Evolutionary conservation across 73 alveolate genomes (phyloP), one percentile per base, ranked within the genome.

Genomic region (Paramecium sonneborni): DNA sequence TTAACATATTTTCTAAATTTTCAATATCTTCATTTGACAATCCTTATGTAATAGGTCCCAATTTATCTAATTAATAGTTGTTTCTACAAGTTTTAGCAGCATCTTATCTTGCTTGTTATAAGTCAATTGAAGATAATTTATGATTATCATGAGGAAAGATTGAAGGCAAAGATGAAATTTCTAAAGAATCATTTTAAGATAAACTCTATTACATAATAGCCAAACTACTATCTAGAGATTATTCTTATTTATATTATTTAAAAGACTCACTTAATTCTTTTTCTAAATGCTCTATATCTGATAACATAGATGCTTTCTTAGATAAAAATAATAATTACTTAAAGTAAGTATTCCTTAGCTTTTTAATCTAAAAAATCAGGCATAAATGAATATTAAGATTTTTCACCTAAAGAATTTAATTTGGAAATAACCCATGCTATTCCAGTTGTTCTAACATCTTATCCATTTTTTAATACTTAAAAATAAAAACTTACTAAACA

Each of bases 21-120:
- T 79, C 90, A 41, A 79, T 18, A 24, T 79, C 44, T 18, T 79
- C 90, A 24, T 32, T 44, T 3, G 76, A 41, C 74, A 79, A 46
- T 23, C 90, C 90, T 43, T 41, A 46, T 1, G 90, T 79, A 62
- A 79, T 79, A 3, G 90, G 90, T 23, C 90, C 90, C 48, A 79
- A 34, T 21, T 79, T 79, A 0, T 79, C 76, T 20, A 79, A 44
- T 23, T 5, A 23, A 79, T 79, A 79, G 11, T 9, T 79, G 26
- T 39, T 43, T 46, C 90, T 38, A 23, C 52, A 15, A 10, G 44
- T 43, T 24, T 46, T 79, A 43, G 90, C 30, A 24, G 76, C 90
- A 2, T 79, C 90, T 39, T 23, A 9, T 34, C 74, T 39, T 14
- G 90, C 90, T 79, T 79, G 28, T 6, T 18, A 15, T 46, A 79